Conservation (phyloP, 768 basidiomycete genomes). For the Russula vinacea region DNA sequence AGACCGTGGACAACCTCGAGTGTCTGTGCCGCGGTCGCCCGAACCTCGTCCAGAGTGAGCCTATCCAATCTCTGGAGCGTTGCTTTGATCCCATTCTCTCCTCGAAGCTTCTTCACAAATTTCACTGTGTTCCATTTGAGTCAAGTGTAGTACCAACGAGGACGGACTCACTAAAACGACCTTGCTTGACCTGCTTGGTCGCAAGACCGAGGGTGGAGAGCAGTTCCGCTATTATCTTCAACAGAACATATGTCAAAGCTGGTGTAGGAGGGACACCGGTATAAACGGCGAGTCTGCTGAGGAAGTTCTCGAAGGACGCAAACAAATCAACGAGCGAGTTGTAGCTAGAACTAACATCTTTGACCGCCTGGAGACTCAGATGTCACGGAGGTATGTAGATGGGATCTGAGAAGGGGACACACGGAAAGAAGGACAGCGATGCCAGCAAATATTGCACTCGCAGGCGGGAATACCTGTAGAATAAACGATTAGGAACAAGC, state of each 20-base stretch:
- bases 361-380: neutral
- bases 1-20: slow-evolving; percentile 6
- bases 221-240: slow-evolving; percentile 4
- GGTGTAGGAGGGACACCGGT: neutral
- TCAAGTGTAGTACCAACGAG: neutral
- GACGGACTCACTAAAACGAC: neutral
- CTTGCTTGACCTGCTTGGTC: slow-evolving; percentile 5
- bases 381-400: neutral
- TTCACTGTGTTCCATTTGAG: slow-evolving; percentile 4
- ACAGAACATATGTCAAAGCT: neutral
- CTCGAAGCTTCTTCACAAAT: slow-evolving; percentile 7
- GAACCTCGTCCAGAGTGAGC: slow-evolving; percentile 9
- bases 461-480: slow-evolving; percentile 1
- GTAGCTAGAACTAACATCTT: neutral
- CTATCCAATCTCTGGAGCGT: neutral
- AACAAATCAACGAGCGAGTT: neutral
- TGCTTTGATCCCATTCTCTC: slow-evolving; percentile 5
- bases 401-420: neutral
- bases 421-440: slow-evolving; percentile 1
- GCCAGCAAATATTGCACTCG: neutral
- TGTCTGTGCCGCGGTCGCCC: neutral
- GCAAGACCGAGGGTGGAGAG: slow-evolving; percentile 5
- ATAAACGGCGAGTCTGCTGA: slow-evolving; percentile 3
- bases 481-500: neutral
- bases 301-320: slow-evolving; percentile 2